Evolutionary conservation across 2,329 filamentous ascomycete species (phyloP), one percentile per base, ranked within the genome.

Genomic region (Akanthomyces dipterigenus): DNA sequence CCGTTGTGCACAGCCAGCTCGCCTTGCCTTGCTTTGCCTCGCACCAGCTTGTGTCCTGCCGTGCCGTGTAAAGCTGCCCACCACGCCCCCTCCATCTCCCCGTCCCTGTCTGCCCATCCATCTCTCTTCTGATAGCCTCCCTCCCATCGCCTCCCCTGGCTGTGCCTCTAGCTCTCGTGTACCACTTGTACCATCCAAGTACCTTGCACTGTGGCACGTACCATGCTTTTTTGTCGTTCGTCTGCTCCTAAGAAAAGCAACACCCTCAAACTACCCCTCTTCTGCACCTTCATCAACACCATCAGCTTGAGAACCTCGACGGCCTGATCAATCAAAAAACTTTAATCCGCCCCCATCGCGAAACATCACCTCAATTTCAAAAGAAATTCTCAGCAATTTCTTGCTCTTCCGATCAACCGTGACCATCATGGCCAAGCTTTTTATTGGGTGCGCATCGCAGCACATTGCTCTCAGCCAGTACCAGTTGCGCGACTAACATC

Each of bases 371-470:
- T 22, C 28, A 26, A 53, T 43, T 53, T 48, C 63, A 26, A 40
- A 16, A 28, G 31, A 45, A n/a, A 49, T 36, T 28, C 20, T 28
- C 46, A 46, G 20, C 51, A 62, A 26, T 54, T 31, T 18, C 57
- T 45, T 42, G 64, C 64, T 53, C 50, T 62, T 63, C 67, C 66
- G 68, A 67, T 12, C 34, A 49, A 28, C 22, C 12, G 20, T 18
- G 5, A 34, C 55, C 8, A 75, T 71, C 75, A 96, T 96, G 93
- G 88, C 92, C 63, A 97, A 97, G 78, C 85, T 97, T 70, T 97
- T 97, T 75, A 91, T 96, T 76, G 92, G 92, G 92, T 96, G 82
- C 80, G 88, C 73, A 56, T 59, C 45, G 16, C 22, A 28, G 26
- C 24, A 51, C 14, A 3, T 14, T 3, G 22, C 46, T 22, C 36